A percentile compares a stretch with the other conserved stretches of the same genome.
Conservation (phyloP, 169 alveolate species). For the Plasmodium billcollinsi region DNA sequence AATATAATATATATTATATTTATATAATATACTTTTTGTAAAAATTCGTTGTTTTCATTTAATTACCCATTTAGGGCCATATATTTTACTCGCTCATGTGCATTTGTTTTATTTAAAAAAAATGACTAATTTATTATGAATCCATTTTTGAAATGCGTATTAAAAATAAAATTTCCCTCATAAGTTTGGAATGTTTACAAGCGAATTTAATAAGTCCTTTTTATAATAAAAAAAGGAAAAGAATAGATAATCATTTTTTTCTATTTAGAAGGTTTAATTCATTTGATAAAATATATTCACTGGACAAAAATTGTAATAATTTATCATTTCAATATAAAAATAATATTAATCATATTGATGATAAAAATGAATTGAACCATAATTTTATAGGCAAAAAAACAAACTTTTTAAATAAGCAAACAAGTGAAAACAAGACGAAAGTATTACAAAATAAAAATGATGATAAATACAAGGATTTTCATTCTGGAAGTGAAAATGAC, state of each 20-base stretch:
- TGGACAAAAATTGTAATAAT: slow-evolving; percentile 5
- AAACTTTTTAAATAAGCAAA: background rate
- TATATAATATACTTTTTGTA: too few species aligned
- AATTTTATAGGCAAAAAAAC: too few species aligned
- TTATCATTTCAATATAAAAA: slow-evolving; percentile 4
- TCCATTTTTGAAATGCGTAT: slow-evolving; percentile 58
- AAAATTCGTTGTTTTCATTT: too few species aligned
- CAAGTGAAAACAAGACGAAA: background rate
- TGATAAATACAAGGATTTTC: background rate
- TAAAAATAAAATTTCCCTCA: slow-evolving; percentile 29
- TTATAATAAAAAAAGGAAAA: slow-evolving; percentile 15
- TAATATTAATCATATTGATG: background rate
- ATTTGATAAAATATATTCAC: slow-evolving; percentile 11
- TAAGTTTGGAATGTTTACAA: slow-evolving; percentile 44
- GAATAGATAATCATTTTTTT: background rate
- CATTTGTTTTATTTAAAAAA: slow-evolving; percentile 18
- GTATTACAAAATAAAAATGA: background rate
- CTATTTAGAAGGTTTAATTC: slow-evolving; percentile 25
- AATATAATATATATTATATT: too few species aligned
- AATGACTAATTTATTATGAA: slow-evolving; percentile 27
- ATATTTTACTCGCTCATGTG: background rate
- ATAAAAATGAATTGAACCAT: too few species aligned
- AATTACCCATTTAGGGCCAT: too few species aligned
- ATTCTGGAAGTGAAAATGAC: background rate
- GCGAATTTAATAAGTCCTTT: slow-evolving; percentile 29